These are phyloP conservation scores for Alternaria burnsii DNA, from an alignment of 2,329 filamentous ascomycete species.

Conservation along the genomic window DNA sequence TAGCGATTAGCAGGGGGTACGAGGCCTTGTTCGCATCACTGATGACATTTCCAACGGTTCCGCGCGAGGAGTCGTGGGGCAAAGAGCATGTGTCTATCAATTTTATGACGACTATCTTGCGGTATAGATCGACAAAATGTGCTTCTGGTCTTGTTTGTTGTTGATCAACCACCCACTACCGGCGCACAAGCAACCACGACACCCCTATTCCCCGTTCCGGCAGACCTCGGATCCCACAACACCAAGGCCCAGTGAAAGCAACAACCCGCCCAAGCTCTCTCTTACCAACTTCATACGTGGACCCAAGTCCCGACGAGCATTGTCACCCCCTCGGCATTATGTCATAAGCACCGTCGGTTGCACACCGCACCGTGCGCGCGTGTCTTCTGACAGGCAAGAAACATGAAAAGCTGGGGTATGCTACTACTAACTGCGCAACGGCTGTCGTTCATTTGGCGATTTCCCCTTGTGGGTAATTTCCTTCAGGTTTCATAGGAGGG, in stretches of 20 bases:
- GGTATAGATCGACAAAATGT: not conserved
- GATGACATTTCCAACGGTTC: not conserved
- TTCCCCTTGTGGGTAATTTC: slow-evolving; percentile 6
- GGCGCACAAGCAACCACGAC: not conserved
- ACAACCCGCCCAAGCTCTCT: slow-evolving; percentile 4
- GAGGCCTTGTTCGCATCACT: not conserved
- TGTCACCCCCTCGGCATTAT: slow-evolving; percentile 1
- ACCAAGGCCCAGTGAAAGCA: not conserved
- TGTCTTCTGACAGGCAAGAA: slow-evolving; percentile 3
- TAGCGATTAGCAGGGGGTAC: not conserved
- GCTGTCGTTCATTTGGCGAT: slow-evolving; percentile 12
- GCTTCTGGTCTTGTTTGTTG: slow-evolving; percentile 3
- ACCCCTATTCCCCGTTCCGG: slow-evolving; percentile 3
- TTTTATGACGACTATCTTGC: not conserved
- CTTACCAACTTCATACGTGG: not conserved
- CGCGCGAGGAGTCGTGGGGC: not conserved
- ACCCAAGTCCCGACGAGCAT: slow-evolving; percentile 3
- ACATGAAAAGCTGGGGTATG: slow-evolving; percentile 19
- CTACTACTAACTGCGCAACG: slow-evolving; percentile 5
- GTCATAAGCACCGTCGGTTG: slow-evolving; percentile 5
- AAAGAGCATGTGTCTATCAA: not conserved
- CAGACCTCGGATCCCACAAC: slow-evolving; percentile 8
- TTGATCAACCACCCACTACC: not conserved
- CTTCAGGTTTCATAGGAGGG: slow-evolving; percentile 1
- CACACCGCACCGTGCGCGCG: not conserved